Evolutionary conservation across 2,329 filamentous ascomycete genomes (phyloP), one percentile per base, ranked within the genome.

Genomic region (Sporothrix mexicana): DNA sequence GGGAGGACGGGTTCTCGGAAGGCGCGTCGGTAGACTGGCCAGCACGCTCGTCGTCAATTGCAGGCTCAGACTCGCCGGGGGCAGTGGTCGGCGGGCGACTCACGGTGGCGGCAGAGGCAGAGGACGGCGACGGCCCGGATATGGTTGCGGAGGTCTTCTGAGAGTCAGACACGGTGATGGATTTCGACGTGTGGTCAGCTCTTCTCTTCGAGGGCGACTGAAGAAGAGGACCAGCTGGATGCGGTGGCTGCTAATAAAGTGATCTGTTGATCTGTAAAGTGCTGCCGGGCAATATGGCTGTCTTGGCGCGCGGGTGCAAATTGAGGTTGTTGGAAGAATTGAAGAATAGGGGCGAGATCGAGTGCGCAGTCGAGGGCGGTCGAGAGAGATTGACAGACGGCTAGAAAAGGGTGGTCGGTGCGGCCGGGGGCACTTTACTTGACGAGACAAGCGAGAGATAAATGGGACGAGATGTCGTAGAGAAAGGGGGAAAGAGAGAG

Each of bases 131-230:
- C 69, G 70, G 73, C 71, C 71, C 69, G 67, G 73, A 20, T 20
- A 8, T 43, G 67, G 20, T 30, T 41, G 17, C 36, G 70, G 45
- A 55, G 74, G 70, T 7, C n/a, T 23, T 57, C 72, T 53, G 73
- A 20, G 70, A 49, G 72, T 72, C 73, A 71, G 74, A 75, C 74
- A 75, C 74, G 75, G 69, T 74, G 74, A 70, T 64, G 73, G 69
- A 20, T 51, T 47, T 2, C 20, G 15, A 47, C 13, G 43, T 17
- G 25, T 68, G 45, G 25, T 13, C 20, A 7, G 5, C 30, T 36
- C 30, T 36, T 36, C 30, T 36, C 30, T 36, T 36, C 30, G 30
- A 36, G 30, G 30, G 30, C 30, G 30, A 17, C 51, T 55, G 23
- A 12, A 23, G 20, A 25, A 20, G 15, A 55, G 23, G 51, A 55